A percentile compares a stretch with the other conserved stretches of the same genome.
Conservation (phyloP, 345 rosid genomes). For the Acer yangbiense region DNA sequence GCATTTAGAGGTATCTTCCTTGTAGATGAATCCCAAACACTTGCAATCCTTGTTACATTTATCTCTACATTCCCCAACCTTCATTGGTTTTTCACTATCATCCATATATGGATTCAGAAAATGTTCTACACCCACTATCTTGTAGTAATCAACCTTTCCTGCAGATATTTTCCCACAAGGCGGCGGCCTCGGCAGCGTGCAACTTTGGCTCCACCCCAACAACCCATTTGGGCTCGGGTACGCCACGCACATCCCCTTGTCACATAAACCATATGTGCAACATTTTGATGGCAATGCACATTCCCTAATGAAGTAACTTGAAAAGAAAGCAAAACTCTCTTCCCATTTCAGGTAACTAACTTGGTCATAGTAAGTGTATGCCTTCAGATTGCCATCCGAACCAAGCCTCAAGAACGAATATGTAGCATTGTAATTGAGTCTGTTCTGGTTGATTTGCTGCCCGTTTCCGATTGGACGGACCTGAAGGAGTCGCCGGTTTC, state of each 20-base stretch:
- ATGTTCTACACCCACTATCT: conserved; percentile 35
- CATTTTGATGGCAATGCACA: conserved; percentile 35
- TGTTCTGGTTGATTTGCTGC: background rate
- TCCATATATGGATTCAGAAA: conserved; percentile 24
- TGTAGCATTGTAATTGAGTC: conserved; percentile 33
- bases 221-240: conserved; percentile 19
- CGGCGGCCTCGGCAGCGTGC: background rate
- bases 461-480: background rate
- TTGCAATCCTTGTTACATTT: conserved; percentile 41
- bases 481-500: conserved; percentile 5
- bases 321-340: conserved; percentile 24
- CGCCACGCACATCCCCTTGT: conserved; percentile 24
- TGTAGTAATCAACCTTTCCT: conserved; percentile 8
- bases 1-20: conserved; percentile 22
- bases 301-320: conserved; percentile 14
- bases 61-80: conserved; percentile 27
- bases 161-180: background rate
- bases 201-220: conserved; percentile 25
- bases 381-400: conserved; percentile 34
- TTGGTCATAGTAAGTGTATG: conserved; percentile 27
- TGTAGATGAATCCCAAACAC: conserved; percentile 35
- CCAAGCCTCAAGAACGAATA: conserved; percentile 30
- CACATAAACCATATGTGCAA: conserved; percentile 31
- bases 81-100: conserved; percentile 30
- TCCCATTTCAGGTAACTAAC: conserved; percentile 27